phyloP scores from a whole-genome alignment of 495 filamentous ascomycete species.

The Aspergillus taichungensis region DNA sequence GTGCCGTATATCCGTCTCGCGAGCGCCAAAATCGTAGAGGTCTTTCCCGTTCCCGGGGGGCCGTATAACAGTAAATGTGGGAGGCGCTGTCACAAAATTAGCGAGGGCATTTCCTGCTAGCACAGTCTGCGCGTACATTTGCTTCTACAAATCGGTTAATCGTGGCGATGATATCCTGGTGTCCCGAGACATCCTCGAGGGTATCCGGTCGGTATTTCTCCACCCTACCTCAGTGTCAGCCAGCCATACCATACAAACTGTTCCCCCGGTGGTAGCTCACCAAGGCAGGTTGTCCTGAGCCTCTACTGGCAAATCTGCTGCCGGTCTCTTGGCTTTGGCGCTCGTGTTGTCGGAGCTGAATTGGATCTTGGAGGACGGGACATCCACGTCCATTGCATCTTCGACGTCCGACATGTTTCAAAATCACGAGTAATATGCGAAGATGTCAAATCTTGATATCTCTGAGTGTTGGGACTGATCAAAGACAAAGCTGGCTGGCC shows the following conservation, averaged over 20 bases:
- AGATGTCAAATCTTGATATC: background rate
- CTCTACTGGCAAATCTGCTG: slow-evolving; percentile 86
- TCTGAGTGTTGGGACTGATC: background rate
- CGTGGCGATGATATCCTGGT: slow-evolving; percentile 92
- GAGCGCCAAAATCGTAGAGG: slow-evolving; percentile 86
- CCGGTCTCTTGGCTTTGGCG: slow-evolving; percentile 80
- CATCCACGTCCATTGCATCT: slow-evolving; percentile 82
- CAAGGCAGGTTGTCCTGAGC: slow-evolving; percentile 93
- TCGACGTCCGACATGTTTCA: slow-evolving; percentile 79
- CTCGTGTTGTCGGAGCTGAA: slow-evolving; percentile 50
- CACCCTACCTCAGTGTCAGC: slow-evolving; percentile 52
- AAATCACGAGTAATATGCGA: background rate
- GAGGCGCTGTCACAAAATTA: slow-evolving; percentile 47
- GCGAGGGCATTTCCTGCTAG: background rate
- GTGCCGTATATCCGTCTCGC: slow-evolving; percentile 86
- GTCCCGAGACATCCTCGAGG: slow-evolving; percentile 89
- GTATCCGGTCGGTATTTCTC: slow-evolving; percentile 93
- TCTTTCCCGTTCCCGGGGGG: slow-evolving; percentile 94
- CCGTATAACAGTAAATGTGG: slow-evolving; percentile 98
- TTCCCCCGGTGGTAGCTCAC: slow-evolving; percentile 32
- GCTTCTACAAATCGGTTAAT: slow-evolving; percentile 94
- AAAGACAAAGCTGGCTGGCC: slow-evolving; percentile 7
- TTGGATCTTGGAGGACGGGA: slow-evolving; percentile 43
- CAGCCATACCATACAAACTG: background rate
- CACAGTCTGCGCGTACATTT: slow-evolving; percentile 45